A percentile compares a stretch with the other conserved stretches of the same genome.
Conservation (phyloP, 441 rosid genomes). For the Kokia cookei region DNA sequence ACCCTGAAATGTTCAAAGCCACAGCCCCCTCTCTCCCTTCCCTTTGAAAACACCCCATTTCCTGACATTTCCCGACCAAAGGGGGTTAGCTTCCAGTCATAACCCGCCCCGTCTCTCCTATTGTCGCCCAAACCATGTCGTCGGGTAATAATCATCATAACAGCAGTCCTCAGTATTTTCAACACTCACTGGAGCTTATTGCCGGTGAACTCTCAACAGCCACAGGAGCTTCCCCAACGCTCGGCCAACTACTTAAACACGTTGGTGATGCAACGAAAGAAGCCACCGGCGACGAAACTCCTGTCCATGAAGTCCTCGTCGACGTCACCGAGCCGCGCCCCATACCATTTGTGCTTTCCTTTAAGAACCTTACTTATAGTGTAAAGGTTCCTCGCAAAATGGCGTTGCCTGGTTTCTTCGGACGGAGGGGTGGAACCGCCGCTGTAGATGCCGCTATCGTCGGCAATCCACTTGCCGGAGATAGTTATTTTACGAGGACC, state of each 20-base stretch:
- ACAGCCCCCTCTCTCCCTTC: neutral
- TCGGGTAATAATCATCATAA: neutral
- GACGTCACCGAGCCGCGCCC: constrained; percentile 37
- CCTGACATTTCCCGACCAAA: neutral
- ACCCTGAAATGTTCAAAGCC: neutral
- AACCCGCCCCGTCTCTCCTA: constrained; percentile 41
- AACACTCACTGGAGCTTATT: constrained; percentile 30
- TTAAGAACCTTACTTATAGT: constrained; percentile 65
- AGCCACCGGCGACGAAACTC: constrained; percentile 71
- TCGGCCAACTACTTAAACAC: constrained; percentile 69
- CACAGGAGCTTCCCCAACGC: constrained; percentile 32
- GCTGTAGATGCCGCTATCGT: constrained; percentile 16
- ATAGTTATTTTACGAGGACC: constrained; percentile 35
- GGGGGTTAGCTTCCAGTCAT: neutral
- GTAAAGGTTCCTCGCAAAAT: constrained; percentile 50
- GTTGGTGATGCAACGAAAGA: constrained; percentile 66
- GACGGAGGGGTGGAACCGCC: neutral
- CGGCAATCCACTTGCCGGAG: constrained; percentile 34
- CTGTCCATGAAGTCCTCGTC: constrained; percentile 53
- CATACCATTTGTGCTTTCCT: constrained; percentile 66
- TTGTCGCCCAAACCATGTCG: constrained; percentile 34
- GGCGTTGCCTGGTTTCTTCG: constrained; percentile 18
- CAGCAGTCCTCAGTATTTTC: constrained; percentile 24
- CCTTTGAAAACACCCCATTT: neutral
- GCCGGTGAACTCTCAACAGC: constrained; percentile 6